Percentiles rank a stretch among this genome's conserved stretches.
phyloP scores from a whole-genome alignment of 2,329 filamentous ascomycete genomes.

The Trichoderma sp. region DNA sequence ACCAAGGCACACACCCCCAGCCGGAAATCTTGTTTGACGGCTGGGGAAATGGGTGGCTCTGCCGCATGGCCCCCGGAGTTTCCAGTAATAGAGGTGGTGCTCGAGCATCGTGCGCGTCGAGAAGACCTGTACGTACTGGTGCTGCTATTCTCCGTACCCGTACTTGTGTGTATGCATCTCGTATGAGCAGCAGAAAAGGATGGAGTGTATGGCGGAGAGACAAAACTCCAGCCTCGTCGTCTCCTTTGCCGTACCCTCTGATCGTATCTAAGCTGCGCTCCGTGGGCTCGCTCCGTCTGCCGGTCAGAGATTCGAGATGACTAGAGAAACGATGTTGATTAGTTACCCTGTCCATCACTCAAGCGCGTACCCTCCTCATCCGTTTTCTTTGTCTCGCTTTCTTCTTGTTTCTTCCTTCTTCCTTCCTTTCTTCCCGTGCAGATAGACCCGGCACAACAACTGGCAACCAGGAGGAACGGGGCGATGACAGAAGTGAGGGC shows the following conservation, averaged over 20 bases:
- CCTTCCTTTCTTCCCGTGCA: neutral
- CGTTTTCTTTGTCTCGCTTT: neutral
- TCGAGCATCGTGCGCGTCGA: neutral
- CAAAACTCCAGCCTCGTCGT: neutral
- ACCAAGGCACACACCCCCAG: slow-evolving; percentile 5
- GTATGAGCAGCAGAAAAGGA: neutral
- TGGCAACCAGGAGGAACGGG: neutral
- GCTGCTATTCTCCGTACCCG: no score
- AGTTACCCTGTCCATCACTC: slow-evolving; percentile 6
- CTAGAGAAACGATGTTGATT: slow-evolving; percentile 13
- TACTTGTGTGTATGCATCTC: no score
- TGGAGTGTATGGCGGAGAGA: neutral
- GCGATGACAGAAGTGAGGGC: neutral
- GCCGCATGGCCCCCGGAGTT: slow-evolving; percentile 1
- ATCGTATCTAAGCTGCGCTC: no score
- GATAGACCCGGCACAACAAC: neutral
- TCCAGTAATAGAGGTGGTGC: neutral
- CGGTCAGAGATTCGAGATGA: no score
- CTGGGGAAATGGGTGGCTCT: neutral
- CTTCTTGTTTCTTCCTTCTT: neutral
- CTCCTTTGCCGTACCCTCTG: no score
- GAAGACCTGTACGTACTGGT: no score
- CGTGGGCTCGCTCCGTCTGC: no score
- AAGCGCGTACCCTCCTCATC: neutral
- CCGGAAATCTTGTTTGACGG: slow-evolving; percentile 1